A percentile compares a stretch with the other conserved stretches of the same genome.
These are phyloP conservation scores for Termitomyces sp. DNA, from an alignment of 768 basidiomycete genomes.

Conservation along the genomic window DNA sequence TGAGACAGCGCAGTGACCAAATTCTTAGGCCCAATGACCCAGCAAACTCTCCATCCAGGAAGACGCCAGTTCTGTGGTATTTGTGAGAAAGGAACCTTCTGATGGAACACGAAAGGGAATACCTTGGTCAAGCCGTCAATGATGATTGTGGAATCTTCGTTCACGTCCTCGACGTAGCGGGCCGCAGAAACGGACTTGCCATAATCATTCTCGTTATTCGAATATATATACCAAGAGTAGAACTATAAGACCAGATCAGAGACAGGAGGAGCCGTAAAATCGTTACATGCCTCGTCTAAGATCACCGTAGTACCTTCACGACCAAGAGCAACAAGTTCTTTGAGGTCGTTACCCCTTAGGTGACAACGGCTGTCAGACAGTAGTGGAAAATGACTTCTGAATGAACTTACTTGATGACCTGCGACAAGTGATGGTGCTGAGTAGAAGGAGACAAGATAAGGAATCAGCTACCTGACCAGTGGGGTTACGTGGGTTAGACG, in stretches of 20 bases:
- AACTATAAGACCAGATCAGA: conserved; percentile 43
- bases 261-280: background rate
- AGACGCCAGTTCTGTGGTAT: conserved; percentile 82
- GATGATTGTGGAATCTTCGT: conserved; percentile 77
- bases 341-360: conserved; percentile 68
- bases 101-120: background rate
- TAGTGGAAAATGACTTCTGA: background rate
- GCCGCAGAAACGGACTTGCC: conserved; percentile 82
- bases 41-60: conserved; percentile 92
- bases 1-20: conserved; percentile 88
- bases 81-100: background rate
- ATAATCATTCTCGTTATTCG: conserved; percentile 64
- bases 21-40: conserved; percentile 90
- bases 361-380: background rate
- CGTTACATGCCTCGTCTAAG: conserved; percentile 62
- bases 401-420: conserved; percentile 47
- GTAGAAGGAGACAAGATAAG: background rate
- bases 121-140: conserved; percentile 94
- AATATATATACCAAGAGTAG: conserved; percentile 95
- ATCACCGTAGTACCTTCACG: conserved; percentile 80
- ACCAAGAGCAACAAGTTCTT: conserved; percentile 68
- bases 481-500: conserved; percentile 95
- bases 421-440: background rate
- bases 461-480: conserved; percentile 71
- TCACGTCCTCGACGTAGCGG: conserved; percentile 80